Evolutionary conservation across 495 filamentous ascomycete genomes (phyloP).

Genomic region (Xylaria castorea): DNA sequence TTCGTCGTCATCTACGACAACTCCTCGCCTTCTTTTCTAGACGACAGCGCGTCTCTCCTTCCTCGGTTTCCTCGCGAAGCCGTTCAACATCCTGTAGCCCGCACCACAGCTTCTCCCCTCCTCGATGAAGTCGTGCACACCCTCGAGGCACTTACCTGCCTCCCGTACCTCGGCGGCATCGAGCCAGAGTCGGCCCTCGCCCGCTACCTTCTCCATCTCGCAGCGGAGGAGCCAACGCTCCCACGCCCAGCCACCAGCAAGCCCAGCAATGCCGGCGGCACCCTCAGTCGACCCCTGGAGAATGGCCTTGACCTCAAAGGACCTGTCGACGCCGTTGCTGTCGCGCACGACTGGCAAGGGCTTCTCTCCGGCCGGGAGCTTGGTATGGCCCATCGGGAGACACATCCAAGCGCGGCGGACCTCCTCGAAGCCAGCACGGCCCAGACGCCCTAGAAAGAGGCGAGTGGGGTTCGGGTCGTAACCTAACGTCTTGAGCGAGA

Average conservation of each 20-base stretch:
- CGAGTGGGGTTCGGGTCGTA: slow-evolving; percentile 88
- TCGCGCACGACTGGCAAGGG: slow-evolving; percentile 42
- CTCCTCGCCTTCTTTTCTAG: background rate
- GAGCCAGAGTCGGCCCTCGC: slow-evolving; percentile 62
- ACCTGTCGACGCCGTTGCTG: slow-evolving; percentile 47
- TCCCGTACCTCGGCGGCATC: slow-evolving; percentile 54
- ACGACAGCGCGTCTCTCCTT: slow-evolving; percentile 2
- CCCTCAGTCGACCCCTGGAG: slow-evolving; percentile 74
- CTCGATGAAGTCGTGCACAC: slow-evolving; percentile 79
- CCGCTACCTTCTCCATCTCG: slow-evolving; percentile 80
- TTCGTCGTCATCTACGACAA: background rate
- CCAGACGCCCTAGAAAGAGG: slow-evolving; percentile 75
- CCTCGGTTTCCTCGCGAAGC: slow-evolving; percentile 86
- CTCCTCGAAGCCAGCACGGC: slow-evolving; percentile 73
- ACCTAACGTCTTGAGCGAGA: slow-evolving; percentile 82
- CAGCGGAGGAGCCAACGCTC: slow-evolving; percentile 93
- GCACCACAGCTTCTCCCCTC: slow-evolving; percentile 80
- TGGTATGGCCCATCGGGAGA: slow-evolving; percentile 77
- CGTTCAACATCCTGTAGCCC: slow-evolving; percentile 85
- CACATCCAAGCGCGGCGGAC: slow-evolving; percentile 90
- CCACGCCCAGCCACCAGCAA: slow-evolving; percentile 92
- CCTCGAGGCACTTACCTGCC: slow-evolving; percentile 68
- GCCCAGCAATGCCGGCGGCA: slow-evolving; percentile 74
- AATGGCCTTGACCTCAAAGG: slow-evolving; percentile 68
- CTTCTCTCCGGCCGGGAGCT: slow-evolving; percentile 51